These are phyloP conservation scores for Penicillium paradoxum DNA, from an alignment of 495 filamentous ascomycete genomes.

Conservation along the genomic window DNA sequence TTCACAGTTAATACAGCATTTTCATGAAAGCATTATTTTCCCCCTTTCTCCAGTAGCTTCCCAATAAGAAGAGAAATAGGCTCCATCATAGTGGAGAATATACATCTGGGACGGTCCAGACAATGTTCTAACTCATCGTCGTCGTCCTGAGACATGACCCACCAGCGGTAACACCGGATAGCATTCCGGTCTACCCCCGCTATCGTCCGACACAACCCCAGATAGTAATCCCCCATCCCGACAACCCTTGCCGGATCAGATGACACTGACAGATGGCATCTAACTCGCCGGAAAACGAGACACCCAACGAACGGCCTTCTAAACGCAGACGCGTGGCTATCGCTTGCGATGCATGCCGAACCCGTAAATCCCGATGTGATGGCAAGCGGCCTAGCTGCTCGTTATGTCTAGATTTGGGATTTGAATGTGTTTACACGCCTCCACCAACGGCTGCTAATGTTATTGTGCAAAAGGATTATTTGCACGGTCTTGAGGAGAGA, in stretches of 20 bases:
- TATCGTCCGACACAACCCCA: not conserved
- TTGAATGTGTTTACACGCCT: slow-evolving; percentile 44
- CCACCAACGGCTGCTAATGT: slow-evolving; percentile 36
- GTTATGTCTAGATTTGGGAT: slow-evolving; percentile 37
- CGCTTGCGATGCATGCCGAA: slow-evolving; percentile 43
- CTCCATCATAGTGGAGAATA: not conserved
- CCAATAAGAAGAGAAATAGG: not conserved
- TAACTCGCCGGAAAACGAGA: not conserved
- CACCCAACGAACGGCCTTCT: not conserved
- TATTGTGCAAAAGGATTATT: slow-evolving; percentile 41
- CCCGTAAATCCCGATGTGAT: slow-evolving; percentile 47
- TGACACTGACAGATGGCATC: slow-evolving; percentile 3
- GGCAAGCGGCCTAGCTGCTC: slow-evolving; percentile 43
- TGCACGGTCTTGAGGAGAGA: slow-evolving; percentile 18
- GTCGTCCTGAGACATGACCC: not conserved
- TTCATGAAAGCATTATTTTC: not conserved
- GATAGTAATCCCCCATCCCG: not conserved
- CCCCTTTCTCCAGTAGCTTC: not conserved
- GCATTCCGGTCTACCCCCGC: not conserved
- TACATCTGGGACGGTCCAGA: not conserved
- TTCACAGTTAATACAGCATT: not conserved
- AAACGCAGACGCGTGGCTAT: slow-evolving; percentile 36
- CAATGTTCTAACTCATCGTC: not conserved
- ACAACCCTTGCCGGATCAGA: not conserved
- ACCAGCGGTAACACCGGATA: not conserved